Conservation (phyloP, 257 asterid species). For the Ajuga chamaepitys region DNA sequence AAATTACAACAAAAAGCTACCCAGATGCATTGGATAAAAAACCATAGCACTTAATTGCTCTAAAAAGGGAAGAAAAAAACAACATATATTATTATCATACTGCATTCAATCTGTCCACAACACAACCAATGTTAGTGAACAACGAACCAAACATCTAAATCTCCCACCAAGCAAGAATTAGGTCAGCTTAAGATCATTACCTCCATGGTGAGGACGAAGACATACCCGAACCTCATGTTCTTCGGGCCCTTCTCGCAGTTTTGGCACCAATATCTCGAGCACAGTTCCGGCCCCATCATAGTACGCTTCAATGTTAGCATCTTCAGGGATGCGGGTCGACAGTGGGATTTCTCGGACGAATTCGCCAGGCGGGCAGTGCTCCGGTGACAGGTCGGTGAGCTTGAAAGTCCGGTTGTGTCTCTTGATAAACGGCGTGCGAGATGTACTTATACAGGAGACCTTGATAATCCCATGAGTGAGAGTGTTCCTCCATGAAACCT, state of each 20-base stretch:
- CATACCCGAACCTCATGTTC: slow-evolving; percentile 50
- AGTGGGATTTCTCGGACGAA: slow-evolving; percentile 42
- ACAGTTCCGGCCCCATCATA: slow-evolving; percentile 31
- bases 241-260: slow-evolving; percentile 31
- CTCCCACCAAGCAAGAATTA: slow-evolving; percentile 11
- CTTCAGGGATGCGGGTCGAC: slow-evolving; percentile 40
- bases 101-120: neutral
- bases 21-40: slow-evolving; percentile 11
- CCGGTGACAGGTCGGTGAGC: slow-evolving; percentile 32
- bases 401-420: slow-evolving; percentile 39
- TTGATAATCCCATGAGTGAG: slow-evolving; percentile 37
- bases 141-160: neutral
- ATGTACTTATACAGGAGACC: slow-evolving; percentile 33
- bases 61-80: neutral
- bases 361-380: slow-evolving; percentile 51
- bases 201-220: slow-evolving; percentile 40
- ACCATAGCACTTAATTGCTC: slow-evolving; percentile 14
- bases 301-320: slow-evolving; percentile 45
- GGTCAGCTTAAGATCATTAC: slow-evolving; percentile 38
- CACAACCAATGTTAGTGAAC: neutral
- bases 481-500: slow-evolving; percentile 67
- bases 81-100: neutral
- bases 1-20: slow-evolving; percentile 8
- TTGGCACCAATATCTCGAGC: slow-evolving; percentile 45
- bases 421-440: slow-evolving; percentile 30